Conservation (phyloP, 2,329 filamentous ascomycete genomes). For the Pestalotiopsis fici region DNA sequence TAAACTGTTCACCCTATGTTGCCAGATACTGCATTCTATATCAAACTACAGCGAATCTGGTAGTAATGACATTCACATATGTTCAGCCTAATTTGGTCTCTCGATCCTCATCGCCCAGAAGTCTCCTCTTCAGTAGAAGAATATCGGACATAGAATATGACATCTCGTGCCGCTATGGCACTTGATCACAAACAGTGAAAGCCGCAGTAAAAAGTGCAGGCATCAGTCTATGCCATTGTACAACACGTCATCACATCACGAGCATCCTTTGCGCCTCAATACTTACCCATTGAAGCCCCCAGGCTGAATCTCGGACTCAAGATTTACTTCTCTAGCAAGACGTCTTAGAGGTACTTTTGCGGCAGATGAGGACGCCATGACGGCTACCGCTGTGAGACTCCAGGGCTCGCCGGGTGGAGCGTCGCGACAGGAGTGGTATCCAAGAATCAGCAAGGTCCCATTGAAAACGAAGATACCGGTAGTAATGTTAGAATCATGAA, state of each 20-base stretch:
- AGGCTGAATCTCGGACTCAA: conserved; percentile 15
- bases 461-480: background rate
- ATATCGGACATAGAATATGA: background rate
- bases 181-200: background rate
- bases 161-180: conserved; percentile 6
- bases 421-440: conserved; percentile 38
- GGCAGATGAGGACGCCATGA: conserved; percentile 42
- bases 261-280: conserved; percentile 40
- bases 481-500: conserved; percentile 5
- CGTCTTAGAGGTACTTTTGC: conserved; percentile 37
- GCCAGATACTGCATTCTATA: too few species aligned
- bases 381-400: conserved; percentile 24
- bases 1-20: too few species aligned
- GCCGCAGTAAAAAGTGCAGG: background rate
- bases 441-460: conserved; percentile 5
- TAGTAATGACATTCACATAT: too few species aligned
- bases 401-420: conserved; percentile 24
- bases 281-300: conserved; percentile 28
- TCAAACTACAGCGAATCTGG: too few species aligned
- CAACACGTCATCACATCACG: conserved; percentile 29
- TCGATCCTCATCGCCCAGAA: background rate
- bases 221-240: conserved; percentile 31
- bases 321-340: conserved; percentile 11
- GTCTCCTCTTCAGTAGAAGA: background rate
- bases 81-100: too few species aligned